Conservation (phyloP, 495 filamentous ascomycete species). For the Penicillium silybi region DNA sequence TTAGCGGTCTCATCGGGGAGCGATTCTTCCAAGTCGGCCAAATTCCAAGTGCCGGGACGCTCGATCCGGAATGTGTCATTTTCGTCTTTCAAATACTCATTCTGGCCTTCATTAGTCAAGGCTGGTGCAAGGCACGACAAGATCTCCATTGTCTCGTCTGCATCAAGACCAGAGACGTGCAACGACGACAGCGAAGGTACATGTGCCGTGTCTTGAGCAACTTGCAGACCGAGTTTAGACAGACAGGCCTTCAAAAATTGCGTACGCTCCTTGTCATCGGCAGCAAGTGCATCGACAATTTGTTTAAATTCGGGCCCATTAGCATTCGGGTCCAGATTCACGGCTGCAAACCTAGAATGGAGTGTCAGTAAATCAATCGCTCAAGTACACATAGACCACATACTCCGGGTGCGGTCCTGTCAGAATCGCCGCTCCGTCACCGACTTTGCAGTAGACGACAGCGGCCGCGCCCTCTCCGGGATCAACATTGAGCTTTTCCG, state of each 20-base stretch:
- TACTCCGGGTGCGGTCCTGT: conserved; percentile 95
- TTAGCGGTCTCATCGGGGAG: conserved; percentile 33
- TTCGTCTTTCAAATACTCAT: conserved; percentile 77
- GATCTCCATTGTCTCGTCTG: conserved; percentile 62
- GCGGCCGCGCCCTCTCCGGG: conserved; percentile 68
- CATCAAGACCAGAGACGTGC: conserved; percentile 72
- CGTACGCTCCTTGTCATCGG: conserved; percentile 65
- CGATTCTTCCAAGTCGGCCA: conserved; percentile 49
- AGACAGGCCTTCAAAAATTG: conserved; percentile 81
- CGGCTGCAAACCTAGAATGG: conserved; percentile 68
- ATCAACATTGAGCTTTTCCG: conserved; percentile 70
- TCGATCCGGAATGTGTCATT: conserved; percentile 83
- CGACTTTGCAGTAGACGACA: conserved; percentile 82
- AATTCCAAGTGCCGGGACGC: conserved; percentile 58
- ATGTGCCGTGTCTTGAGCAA: conserved; percentile 62
- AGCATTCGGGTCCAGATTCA: conserved; percentile 64
- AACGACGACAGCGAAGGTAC: conserved; percentile 81
- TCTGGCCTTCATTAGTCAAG: conserved; percentile 58
- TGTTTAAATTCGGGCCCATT: conserved; percentile 62
- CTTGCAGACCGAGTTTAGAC: conserved; percentile 73
- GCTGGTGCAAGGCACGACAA: conserved; percentile 62
- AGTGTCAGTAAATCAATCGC: conserved; percentile 5
- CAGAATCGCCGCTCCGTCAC: conserved; percentile 74
- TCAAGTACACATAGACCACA: conserved; percentile 24
- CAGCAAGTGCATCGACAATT: conserved; percentile 63